phyloP scores from a whole-genome alignment of 257 asterid species.

The Dorcoceras hygrometricum region DNA sequence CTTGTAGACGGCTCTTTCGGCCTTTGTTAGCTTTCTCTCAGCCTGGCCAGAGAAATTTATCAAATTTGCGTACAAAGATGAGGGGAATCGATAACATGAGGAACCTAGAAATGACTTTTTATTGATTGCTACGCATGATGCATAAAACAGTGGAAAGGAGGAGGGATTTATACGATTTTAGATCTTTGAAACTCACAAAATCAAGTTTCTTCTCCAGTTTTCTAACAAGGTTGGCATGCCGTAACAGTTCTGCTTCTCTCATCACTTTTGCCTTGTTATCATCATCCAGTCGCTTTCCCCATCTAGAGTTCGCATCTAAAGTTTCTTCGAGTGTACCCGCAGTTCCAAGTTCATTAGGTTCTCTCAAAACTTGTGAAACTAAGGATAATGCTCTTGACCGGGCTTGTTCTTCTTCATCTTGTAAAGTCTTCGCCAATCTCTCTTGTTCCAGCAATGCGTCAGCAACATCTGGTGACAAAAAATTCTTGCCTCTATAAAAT shows the following conservation, averaged over 20 bases:
- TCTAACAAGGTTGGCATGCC: slow-evolving; percentile 75
- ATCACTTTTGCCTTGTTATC: slow-evolving; percentile 57
- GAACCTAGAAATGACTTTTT: neutral
- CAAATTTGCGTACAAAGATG: neutral
- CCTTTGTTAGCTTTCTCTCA: slow-evolving; percentile 63
- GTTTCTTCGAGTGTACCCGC: slow-evolving; percentile 92
- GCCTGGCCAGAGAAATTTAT: slow-evolving; percentile 52
- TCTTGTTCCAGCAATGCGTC: slow-evolving; percentile 87
- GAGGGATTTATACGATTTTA: slow-evolving; percentile 5
- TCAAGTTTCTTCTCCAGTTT: slow-evolving; percentile 80
- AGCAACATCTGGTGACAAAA: slow-evolving; percentile 81
- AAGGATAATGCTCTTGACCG: slow-evolving; percentile 57
- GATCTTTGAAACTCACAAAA: slow-evolving; percentile 50
- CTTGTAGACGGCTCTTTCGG: slow-evolving; percentile 74
- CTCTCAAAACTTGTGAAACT: slow-evolving; percentile 34
- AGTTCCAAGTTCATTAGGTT: slow-evolving; percentile 40
- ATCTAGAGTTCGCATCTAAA: slow-evolving; percentile 70
- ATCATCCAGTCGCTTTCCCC: slow-evolving; percentile 73
- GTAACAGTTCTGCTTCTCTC: slow-evolving; percentile 71
- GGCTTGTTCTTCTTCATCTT: slow-evolving; percentile 93
- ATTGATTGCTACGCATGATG: neutral
- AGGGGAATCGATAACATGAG: neutral
- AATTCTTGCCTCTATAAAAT: slow-evolving; percentile 85
- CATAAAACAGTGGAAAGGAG: slow-evolving; percentile 9
- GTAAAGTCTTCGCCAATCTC: slow-evolving; percentile 69